phyloP scores from a whole-genome alignment of 768 basidiomycete species.

The Suillus subalutaceus region DNA sequence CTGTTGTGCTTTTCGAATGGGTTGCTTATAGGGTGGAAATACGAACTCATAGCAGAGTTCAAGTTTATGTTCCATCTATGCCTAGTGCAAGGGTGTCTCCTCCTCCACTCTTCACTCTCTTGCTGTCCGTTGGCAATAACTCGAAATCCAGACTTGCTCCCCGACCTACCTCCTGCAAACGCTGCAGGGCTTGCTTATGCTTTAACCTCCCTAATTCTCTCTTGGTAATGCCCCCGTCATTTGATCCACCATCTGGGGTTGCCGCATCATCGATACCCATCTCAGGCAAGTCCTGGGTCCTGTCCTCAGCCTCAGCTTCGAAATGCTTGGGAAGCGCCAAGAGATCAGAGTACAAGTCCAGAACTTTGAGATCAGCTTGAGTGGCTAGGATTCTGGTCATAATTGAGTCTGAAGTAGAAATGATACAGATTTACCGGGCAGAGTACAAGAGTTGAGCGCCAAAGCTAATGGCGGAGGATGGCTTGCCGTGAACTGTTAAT shows the following conservation, averaged over 20 bases:
- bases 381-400: slow-evolving; percentile 42
- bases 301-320: slow-evolving; percentile 48
- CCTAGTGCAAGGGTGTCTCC: slow-evolving; percentile 6
- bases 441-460: slow-evolving; percentile 49
- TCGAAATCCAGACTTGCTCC: slow-evolving; percentile 10
- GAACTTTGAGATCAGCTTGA: slow-evolving; percentile 46
- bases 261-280: slow-evolving; percentile 18
- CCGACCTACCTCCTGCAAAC: slow-evolving; percentile 19
- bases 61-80: slow-evolving; percentile 10
- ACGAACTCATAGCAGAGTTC: neutral
- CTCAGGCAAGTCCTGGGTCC: slow-evolving; percentile 32
- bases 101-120: slow-evolving; percentile 23
- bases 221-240: slow-evolving; percentile 40
- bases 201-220: slow-evolving; percentile 52
- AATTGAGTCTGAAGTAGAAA: slow-evolving; percentile 5
- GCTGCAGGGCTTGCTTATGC: slow-evolving; percentile 50
- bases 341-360: slow-evolving; percentile 66
- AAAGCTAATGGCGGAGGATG: slow-evolving; percentile 36
- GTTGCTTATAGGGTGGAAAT: too few species aligned
- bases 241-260: slow-evolving; percentile 9
- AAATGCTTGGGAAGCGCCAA: slow-evolving; percentile 61
- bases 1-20: too few species aligned
- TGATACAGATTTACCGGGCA: slow-evolving; percentile 45
- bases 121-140: slow-evolving; percentile 8
- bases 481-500: slow-evolving; percentile 24